phyloP scores from a whole-genome alignment of 495 filamentous ascomycete species.

The Annulohypoxylon moriforme region DNA sequence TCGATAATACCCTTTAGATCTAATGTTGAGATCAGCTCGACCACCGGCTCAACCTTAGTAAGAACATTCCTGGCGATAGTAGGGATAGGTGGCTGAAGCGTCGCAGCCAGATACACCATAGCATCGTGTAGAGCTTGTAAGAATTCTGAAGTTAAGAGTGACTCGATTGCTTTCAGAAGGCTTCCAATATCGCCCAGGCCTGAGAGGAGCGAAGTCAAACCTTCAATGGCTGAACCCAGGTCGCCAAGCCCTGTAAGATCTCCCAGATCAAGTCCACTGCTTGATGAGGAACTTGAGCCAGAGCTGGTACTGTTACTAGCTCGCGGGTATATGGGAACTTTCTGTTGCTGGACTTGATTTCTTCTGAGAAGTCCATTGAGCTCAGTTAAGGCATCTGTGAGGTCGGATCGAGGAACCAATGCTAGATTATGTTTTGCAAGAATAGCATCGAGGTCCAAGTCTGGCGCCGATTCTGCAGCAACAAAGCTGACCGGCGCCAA shows the following conservation, averaged over 20 bases:
- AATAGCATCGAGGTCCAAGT: conserved; percentile 46
- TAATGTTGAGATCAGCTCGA: conserved; percentile 46
- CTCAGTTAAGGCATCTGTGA: conserved; percentile 52
- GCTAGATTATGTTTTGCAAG: conserved; percentile 52
- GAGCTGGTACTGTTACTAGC: conserved; percentile 35
- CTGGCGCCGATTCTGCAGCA: conserved; percentile 41
- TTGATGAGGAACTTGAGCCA: conserved; percentile 7
- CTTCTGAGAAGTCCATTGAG: conserved; percentile 50
- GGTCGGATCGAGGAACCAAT: conserved; percentile 51
- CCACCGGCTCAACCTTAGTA: conserved; percentile 45
- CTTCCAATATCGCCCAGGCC: conserved; percentile 39
- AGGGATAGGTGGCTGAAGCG: conserved; percentile 49
- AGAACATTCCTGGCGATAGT: conserved; percentile 43
- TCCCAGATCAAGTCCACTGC: conserved; percentile 37
- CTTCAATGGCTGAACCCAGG: conserved; percentile 40
- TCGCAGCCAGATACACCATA: conserved; percentile 48
- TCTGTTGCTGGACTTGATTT: conserved; percentile 45
- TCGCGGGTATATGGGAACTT: conserved; percentile 42
- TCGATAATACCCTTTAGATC: conserved; percentile 48
- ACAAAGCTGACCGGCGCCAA: conserved; percentile 43
- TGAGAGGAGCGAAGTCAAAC: conserved; percentile 40
- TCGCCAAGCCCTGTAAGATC: conserved; percentile 46
- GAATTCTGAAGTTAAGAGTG: conserved; percentile 49
- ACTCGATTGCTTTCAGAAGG: conserved; percentile 40
- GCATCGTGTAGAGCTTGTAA: conserved; percentile 48